These are phyloP conservation scores for Coelastrella sp. DNA, from an alignment of 139 green algal species.

Conservation along the genomic window DNA sequence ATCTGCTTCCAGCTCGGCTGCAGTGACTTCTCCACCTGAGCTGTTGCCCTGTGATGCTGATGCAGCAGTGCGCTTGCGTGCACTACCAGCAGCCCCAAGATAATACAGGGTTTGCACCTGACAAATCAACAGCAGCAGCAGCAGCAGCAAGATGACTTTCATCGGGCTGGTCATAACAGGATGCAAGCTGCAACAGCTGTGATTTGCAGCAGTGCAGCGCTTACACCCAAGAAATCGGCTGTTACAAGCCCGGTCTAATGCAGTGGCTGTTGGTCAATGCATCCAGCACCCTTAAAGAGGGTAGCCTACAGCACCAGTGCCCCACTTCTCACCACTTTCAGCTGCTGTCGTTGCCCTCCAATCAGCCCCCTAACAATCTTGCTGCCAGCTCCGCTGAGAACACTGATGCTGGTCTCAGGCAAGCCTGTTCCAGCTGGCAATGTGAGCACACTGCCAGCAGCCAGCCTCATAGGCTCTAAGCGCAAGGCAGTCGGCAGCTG, in stretches of 20 bases:
- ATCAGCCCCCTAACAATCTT: slow-evolving; percentile 47
- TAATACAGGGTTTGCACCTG: slow-evolving; percentile 72
- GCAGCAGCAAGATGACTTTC: too few relatives aligned
- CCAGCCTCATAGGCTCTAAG: slow-evolving; percentile 72
- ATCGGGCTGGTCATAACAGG: too few relatives aligned
- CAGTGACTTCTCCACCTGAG: neutral
- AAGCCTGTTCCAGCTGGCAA: slow-evolving; percentile 64
- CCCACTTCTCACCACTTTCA: slow-evolving; percentile 55
- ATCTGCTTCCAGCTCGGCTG: slow-evolving; percentile 10
- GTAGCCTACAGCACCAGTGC: neutral
- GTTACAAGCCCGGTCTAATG: too few relatives aligned
- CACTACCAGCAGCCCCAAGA: slow-evolving; percentile 39
- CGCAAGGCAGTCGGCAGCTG: slow-evolving; percentile 62
- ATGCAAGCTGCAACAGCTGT: too few relatives aligned
- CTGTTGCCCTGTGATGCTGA: slow-evolving; percentile 1
- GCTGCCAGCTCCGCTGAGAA: slow-evolving; percentile 57
- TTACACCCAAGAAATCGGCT: too few relatives aligned
- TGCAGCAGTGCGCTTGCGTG: neutral
- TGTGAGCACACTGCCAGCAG: slow-evolving; percentile 45
- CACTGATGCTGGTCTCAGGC: slow-evolving; percentile 64
- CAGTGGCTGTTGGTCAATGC: too few relatives aligned
- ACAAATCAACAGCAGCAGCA: too few relatives aligned
- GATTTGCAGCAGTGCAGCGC: too few relatives aligned
- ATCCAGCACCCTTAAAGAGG: too few relatives aligned
- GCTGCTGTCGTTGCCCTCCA: slow-evolving; percentile 57